These are phyloP conservation scores for Encephalitozoon cuniculi DNA, from an alignment of 371 early-diverging fungal species.

Conservation along the genomic window DNA sequence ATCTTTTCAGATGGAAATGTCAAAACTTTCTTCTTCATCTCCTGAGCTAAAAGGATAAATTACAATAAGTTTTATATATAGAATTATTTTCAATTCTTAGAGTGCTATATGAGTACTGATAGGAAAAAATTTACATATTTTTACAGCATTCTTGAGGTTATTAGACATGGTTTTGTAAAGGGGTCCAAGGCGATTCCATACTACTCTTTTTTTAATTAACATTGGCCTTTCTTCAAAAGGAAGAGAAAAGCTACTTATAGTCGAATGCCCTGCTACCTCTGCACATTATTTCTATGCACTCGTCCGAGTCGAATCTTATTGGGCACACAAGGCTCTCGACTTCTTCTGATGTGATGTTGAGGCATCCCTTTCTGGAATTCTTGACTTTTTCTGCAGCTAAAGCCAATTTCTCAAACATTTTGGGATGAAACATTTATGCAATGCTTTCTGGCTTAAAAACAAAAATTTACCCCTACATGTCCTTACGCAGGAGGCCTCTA, in stretches of 20 bases:
- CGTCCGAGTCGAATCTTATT: background rate
- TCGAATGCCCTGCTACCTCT: background rate
- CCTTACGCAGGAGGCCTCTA: slow-evolving; percentile 19
- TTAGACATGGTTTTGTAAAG: too few species aligned
- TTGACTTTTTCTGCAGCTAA: background rate
- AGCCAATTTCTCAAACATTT: background rate
- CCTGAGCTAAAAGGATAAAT: background rate
- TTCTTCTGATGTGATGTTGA: background rate
- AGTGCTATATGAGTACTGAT: background rate
- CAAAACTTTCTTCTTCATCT: slow-evolving; percentile 32
- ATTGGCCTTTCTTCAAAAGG: too few species aligned
- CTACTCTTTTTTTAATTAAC: background rate
- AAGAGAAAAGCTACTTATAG: background rate
- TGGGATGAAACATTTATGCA: background rate
- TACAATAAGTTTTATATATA: background rate
- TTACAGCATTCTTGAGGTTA: background rate
- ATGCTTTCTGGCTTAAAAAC: background rate
- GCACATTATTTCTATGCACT: slow-evolving; percentile 3
- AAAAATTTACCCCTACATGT: background rate
- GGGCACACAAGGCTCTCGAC: background rate
- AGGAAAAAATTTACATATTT: too few species aligned
- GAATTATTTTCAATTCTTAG: background rate
- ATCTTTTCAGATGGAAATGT: slow-evolving; percentile 32
- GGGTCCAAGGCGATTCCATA: background rate
- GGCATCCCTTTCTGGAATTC: background rate